Percentiles rank a stretch among this genome's conserved stretches.
These are phyloP conservation scores for Cymodocea nodosa DNA, from an alignment of 116 monocot genomes.

Conservation along the genomic window DNA sequence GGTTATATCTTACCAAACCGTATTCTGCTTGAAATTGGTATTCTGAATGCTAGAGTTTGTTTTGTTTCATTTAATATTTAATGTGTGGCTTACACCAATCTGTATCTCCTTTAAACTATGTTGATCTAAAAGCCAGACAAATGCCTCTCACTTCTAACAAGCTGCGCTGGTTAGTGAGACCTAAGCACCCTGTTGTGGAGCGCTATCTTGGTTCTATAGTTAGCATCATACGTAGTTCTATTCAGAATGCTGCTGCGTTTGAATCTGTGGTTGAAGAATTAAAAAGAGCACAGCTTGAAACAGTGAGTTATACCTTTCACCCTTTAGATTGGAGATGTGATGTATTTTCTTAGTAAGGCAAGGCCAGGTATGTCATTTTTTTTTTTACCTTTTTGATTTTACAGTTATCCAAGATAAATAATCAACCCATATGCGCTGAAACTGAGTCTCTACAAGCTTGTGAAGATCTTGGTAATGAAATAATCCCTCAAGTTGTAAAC, in stretches of 20 bases:
- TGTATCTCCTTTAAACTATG: neutral
- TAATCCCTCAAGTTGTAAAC: neutral
- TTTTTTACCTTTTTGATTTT: neutral
- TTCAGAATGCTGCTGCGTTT: conserved; percentile 50
- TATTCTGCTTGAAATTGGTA: conserved; percentile 84
- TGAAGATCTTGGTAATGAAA: neutral
- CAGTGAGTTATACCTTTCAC: conserved; percentile 22
- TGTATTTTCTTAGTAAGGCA: neutral
- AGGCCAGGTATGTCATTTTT: neutral
- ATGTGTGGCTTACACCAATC: neutral
- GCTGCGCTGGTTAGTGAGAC: conserved; percentile 50
- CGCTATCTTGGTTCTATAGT: conserved; percentile 40
- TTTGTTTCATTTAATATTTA: neutral
- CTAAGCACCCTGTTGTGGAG: conserved; percentile 61
- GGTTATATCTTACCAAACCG: conserved; percentile 93
- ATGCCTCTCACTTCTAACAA: conserved; percentile 55
- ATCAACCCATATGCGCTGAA: neutral
- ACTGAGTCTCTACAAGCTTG: neutral
- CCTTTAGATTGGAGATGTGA: neutral
- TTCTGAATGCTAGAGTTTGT: neutral
- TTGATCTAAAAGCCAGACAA: conserved; percentile 52
- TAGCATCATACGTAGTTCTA: conserved; percentile 35
- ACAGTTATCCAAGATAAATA: conserved; percentile 2
- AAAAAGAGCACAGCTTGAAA: conserved; percentile 35
- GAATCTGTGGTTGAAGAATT: conserved; percentile 52